Base-by-base conservation (phyloP, 345 rosid genomes). In the Salix arbutifolia region DNA sequence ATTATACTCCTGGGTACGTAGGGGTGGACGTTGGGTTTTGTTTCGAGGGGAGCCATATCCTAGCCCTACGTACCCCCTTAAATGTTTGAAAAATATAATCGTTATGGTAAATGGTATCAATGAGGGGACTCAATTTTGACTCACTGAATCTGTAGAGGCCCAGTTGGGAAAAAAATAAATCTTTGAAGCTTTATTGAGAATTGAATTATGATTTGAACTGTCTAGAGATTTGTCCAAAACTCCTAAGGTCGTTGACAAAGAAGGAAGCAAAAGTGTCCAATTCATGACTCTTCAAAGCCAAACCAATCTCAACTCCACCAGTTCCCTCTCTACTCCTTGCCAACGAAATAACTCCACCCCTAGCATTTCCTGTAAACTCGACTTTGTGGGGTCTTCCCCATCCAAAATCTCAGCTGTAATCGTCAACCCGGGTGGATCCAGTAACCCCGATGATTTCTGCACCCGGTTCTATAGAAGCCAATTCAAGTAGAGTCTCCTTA, bases 301-400 rank as follows among this genome's bases (percentile, higher is more conserved):
- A 17, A 16, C 87, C 85, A 65, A 79, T 23, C 67, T 84, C 85
- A 52, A 76, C 73, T 3, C 87, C 84, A 4, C 60, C 76, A 3
- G 46, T 70, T n/a, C 70, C 78, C 40, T 77, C 82, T 73, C 74
- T 72, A 25, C 78, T 72, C 17, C 77, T 80, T 0, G 80, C 66
- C 78, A 77, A 19, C 0, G 82, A 68, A 56, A 79, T 23, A 12
- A 78, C 67, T 35, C 73, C 82, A 8, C 8, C 70, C 70, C 31
- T 28, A 69, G 74, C 83, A 28, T 74, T 77, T 5, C 84, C 77
- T 16, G 76, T 76, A 25, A 82, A 28, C 35, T 72, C 85, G 56
- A 82, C 85, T 42, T 79, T 85, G 56, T 16, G 18, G 4, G 83
- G 85, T 44, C 70, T 67, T 1, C 77, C 74, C 79, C 74, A 72